Conservation (phyloP, 306 rosid genomes). For the Purshia tridentata region DNA sequence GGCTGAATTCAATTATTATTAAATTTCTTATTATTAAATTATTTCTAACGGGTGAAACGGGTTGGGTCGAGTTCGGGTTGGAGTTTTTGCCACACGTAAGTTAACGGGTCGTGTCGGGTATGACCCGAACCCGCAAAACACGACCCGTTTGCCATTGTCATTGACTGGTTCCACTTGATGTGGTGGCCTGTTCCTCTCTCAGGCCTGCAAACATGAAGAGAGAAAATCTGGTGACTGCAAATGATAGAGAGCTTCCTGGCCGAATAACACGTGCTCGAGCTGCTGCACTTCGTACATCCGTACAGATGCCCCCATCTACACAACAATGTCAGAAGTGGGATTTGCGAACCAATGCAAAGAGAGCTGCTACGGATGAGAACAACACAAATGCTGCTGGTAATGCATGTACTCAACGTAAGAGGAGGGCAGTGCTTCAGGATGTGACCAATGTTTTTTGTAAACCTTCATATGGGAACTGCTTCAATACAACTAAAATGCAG, state of each 20-base stretch:
- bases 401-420: slow-evolving; percentile 45
- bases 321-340: slow-evolving; percentile 42
- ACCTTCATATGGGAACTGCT: slow-evolving; percentile 42
- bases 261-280: slow-evolving; percentile 76
- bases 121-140: too few species aligned
- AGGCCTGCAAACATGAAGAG: slow-evolving; percentile 66
- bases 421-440: slow-evolving; percentile 69
- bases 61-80: too few species aligned
- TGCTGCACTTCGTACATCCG: slow-evolving; percentile 52
- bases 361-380: slow-evolving; percentile 37
- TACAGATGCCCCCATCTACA: slow-evolving; percentile 46
- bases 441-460: slow-evolving; percentile 59
- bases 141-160: too few species aligned
- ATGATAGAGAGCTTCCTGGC: slow-evolving; percentile 45
- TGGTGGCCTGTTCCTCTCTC: slow-evolving; percentile 29
- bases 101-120: too few species aligned
- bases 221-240: slow-evolving; percentile 37
- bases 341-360: slow-evolving; percentile 44
- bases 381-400: slow-evolving; percentile 30
- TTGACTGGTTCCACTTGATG: slow-evolving; percentile 24
- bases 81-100: too few species aligned
- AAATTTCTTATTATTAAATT: too few species aligned
- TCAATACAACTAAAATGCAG: slow-evolving; percentile 57
- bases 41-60: too few species aligned
- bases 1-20: too few species aligned